These are phyloP conservation scores for Colletotrichum caudatum DNA, from an alignment of 2,329 filamentous ascomycete species.

Conservation along the genomic window DNA sequence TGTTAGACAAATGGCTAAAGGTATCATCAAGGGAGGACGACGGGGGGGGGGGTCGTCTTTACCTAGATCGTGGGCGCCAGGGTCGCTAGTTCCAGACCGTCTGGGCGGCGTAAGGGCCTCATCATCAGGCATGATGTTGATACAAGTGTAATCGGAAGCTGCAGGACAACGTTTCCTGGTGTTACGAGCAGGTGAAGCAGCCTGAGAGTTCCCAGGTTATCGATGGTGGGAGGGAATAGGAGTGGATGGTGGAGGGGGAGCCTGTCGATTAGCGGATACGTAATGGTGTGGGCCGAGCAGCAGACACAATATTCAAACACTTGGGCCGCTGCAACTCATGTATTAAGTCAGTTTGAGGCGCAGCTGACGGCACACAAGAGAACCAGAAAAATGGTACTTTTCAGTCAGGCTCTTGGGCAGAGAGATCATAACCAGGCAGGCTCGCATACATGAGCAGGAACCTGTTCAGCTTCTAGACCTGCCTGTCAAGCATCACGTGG, in stretches of 20 bases:
- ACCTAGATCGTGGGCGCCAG: conserved; percentile 73
- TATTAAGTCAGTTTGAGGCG: conserved; percentile 9
- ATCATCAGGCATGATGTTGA: conserved; percentile 49
- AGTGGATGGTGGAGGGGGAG: conserved; percentile 35
- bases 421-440: conserved; percentile 16
- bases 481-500: conserved; percentile 39
- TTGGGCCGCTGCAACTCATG: conserved; percentile 5
- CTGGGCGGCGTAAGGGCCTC: conserved; percentile 56
- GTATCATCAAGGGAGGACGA: conserved; percentile 17
- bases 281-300: conserved; percentile 37
- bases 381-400: conserved; percentile 13
- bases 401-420: conserved; percentile 19
- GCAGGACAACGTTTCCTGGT: conserved; percentile 12
- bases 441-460: conserved; percentile 21
- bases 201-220: conserved; percentile 17
- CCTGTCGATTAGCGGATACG: conserved; percentile 42
- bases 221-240: conserved; percentile 38
- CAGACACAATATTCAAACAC: conserved; percentile 15
- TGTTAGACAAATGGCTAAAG: conserved; percentile 45
- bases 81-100: conserved; percentile 60
- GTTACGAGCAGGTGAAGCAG: conserved; percentile 17
- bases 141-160: conserved; percentile 9
- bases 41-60: conserved; percentile 32
- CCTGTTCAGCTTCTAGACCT: conserved; percentile 25
- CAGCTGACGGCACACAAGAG: conserved; percentile 23